These are phyloP conservation scores for Acacia acuminata DNA, from an alignment of 306 rosid species.

Conservation along the genomic window DNA sequence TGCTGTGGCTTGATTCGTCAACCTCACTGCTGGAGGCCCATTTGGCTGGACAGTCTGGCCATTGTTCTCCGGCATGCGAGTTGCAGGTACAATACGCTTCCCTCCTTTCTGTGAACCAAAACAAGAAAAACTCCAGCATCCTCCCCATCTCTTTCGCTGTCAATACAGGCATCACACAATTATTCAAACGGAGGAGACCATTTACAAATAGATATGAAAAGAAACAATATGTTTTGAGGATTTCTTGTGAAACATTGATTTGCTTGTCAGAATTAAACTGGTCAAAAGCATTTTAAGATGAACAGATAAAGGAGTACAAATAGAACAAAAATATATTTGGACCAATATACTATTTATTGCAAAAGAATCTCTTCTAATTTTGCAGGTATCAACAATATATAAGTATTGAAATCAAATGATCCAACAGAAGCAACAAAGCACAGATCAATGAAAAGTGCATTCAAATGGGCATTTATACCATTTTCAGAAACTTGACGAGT, in stretches of 20 bases:
- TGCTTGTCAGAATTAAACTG: neutral
- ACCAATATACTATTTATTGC: neutral
- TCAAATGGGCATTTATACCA: neutral
- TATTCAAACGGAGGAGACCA: constrained; percentile 24
- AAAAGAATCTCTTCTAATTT: neutral
- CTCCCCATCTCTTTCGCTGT: constrained; percentile 99
- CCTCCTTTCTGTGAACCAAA: constrained; percentile 89
- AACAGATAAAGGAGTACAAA: neutral
- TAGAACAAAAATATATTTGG: neutral
- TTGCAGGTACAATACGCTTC: constrained; percentile 91
- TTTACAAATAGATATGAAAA: constrained; percentile 26
- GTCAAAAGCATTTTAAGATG: constrained; percentile 12
- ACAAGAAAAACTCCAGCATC: constrained; percentile 90
- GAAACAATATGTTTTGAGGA: constrained; percentile 16
- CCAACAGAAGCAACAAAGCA: neutral
- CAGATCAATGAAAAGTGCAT: neutral
- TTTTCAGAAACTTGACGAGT: constrained; percentile 17
- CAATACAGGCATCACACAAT: constrained; percentile 36
- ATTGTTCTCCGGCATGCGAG: constrained; percentile 79
- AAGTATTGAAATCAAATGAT: neutral
- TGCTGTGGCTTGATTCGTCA: constrained; percentile 72
- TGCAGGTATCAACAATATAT: neutral
- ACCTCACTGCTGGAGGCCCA: constrained; percentile 76
- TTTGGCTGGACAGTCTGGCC: constrained; percentile 73
- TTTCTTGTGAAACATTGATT: neutral